These are phyloP conservation scores for Colletotrichum karsti DNA, from an alignment of 2,329 filamentous ascomycete species.

Conservation along the genomic window DNA sequence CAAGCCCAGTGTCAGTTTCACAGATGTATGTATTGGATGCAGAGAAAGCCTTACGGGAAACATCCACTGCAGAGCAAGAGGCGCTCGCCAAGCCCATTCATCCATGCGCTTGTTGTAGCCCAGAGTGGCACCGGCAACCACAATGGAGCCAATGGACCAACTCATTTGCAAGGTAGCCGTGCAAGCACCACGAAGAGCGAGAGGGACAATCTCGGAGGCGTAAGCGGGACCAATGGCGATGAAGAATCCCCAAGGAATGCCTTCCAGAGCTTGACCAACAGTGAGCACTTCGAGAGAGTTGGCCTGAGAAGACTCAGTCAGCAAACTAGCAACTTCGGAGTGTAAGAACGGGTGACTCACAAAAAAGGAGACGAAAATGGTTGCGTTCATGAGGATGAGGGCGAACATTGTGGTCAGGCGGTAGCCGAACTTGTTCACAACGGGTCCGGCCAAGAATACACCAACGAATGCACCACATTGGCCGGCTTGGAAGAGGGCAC, in stretches of 20 bases:
- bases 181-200: slow-evolving; percentile 61
- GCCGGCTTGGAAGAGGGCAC: slow-evolving; percentile 42
- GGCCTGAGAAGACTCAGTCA: slow-evolving; percentile 37
- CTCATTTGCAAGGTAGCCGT: slow-evolving; percentile 72
- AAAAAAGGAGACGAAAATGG: slow-evolving; percentile 58
- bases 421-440: slow-evolving; percentile 46
- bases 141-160: slow-evolving; percentile 69
- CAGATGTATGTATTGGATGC: fast-evolving
- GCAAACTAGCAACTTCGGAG: not conserved
- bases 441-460: slow-evolving; percentile 45
- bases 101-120: slow-evolving; percentile 50
- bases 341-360: slow-evolving; percentile 45
- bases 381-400: slow-evolving; percentile 39
- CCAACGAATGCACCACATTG: slow-evolving; percentile 46
- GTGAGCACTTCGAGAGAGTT: slow-evolving; percentile 52
- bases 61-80: slow-evolving; percentile 66
- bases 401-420: slow-evolving; percentile 44
- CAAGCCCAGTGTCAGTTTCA: not conserved
- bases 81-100: slow-evolving; percentile 50
- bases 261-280: slow-evolving; percentile 64
- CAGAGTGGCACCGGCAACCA: slow-evolving; percentile 64
- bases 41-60: slow-evolving; percentile 47
- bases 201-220: slow-evolving; percentile 66
- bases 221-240: slow-evolving; percentile 70
- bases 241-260: slow-evolving; percentile 70